Conservation (phyloP, 2,329 filamentous ascomycete genomes). For the Eutypa lata region DNA sequence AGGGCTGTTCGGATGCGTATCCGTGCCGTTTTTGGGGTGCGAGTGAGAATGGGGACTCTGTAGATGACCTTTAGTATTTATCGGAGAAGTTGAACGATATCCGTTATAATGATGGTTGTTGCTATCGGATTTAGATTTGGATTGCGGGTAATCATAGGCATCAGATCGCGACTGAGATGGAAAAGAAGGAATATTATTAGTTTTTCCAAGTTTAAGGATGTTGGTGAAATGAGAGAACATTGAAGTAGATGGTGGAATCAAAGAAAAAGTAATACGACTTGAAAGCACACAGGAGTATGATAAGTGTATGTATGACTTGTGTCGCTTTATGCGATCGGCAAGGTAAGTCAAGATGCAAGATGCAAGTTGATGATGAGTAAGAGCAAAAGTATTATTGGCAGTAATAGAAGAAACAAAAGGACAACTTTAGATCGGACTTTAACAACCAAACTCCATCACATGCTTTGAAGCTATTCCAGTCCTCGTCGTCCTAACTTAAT, state of each 20-base stretch:
- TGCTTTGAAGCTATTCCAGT: neutral
- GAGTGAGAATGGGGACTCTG: slow-evolving; percentile 29
- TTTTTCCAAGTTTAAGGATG: slow-evolving; percentile 1
- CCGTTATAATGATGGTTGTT: slow-evolving; percentile 40
- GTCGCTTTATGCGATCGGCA: neutral
- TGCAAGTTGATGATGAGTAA: too few species aligned
- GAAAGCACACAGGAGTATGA: neutral
- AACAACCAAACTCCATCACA: neutral
- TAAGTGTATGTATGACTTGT: neutral
- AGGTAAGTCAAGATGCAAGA: neutral
- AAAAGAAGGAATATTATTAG: slow-evolving; percentile 7
- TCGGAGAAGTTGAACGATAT: slow-evolving; percentile 27
- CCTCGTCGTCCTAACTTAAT: neutral
- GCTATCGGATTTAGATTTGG: slow-evolving; percentile 21
- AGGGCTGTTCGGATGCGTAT: slow-evolving; percentile 21
- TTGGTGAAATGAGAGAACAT: slow-evolving; percentile 8
- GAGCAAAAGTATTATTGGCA: neutral
- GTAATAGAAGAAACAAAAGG: neutral
- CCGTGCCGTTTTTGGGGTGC: slow-evolving; percentile 31
- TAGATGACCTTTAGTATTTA: slow-evolving; percentile 24
- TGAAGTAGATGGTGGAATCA: slow-evolving; percentile 5
- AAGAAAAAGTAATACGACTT: neutral
- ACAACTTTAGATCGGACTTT: neutral
- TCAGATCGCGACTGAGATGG: slow-evolving; percentile 34
- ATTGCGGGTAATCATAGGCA: slow-evolving; percentile 35